These are phyloP conservation scores for Dovyalis caffra DNA, from an alignment of 345 rosid genomes.

Conservation along the genomic window DNA sequence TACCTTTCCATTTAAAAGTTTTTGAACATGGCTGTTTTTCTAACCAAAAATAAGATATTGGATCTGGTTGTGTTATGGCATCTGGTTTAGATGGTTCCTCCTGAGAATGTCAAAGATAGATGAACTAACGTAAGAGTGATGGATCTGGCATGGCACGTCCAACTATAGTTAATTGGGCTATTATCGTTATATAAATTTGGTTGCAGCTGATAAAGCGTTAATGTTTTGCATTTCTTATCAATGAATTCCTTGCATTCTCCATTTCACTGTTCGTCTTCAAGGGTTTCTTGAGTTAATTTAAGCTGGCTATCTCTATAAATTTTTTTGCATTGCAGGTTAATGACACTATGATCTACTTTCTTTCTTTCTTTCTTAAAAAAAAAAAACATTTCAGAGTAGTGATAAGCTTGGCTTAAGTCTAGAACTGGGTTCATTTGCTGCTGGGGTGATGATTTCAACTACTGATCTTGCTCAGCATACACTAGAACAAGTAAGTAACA, in stretches of 20 bases:
- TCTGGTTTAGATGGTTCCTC: background rate
- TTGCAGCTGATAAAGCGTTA: background rate
- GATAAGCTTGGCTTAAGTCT: conserved; percentile 96
- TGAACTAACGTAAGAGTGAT: background rate
- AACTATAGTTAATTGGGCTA: background rate
- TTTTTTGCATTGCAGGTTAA: background rate
- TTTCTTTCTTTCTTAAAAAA: background rate
- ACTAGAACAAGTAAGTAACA: conserved; percentile 71
- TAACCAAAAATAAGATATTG: background rate
- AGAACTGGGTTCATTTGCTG: conserved; percentile 97
- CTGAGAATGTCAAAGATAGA: background rate
- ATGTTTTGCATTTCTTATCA: background rate
- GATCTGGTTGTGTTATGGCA: background rate
- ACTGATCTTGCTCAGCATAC: conserved; percentile 96
- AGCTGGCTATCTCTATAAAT: background rate
- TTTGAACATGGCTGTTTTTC: background rate
- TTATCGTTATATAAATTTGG: background rate
- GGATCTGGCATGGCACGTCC: background rate
- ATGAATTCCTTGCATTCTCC: background rate
- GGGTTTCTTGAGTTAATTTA: background rate
- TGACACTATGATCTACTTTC: background rate
- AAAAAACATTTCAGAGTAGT: conserved; percentile 85
- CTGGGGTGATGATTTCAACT: conserved; percentile 98
- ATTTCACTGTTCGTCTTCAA: background rate
- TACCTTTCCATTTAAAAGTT: background rate